A percentile compares a stretch with the other conserved stretches of the same genome.
These are phyloP conservation scores for Karstenula rhodostoma DNA, from an alignment of 2,329 filamentous ascomycete genomes.

Conservation along the genomic window DNA sequence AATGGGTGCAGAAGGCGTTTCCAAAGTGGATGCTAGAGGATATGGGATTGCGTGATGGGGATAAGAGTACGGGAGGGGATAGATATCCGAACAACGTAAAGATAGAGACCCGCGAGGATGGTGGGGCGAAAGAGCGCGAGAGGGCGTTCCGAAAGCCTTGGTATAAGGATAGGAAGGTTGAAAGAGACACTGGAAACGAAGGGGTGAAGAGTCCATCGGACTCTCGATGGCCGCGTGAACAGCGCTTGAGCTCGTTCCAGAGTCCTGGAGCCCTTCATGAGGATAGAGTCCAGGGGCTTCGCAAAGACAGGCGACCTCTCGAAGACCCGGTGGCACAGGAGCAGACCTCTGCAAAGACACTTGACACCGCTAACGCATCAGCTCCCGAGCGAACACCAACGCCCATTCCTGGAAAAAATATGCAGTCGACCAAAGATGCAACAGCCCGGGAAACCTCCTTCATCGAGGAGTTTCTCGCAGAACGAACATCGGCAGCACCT, in stretches of 20 bases:
- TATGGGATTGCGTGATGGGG: conserved; percentile 22
- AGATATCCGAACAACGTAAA: conserved; percentile 28
- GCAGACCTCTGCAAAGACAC: not conserved
- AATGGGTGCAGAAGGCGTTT: conserved; percentile 39
- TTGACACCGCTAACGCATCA: not conserved
- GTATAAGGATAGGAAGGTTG: conserved; percentile 25
- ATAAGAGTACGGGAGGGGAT: conserved; percentile 2
- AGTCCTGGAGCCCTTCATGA: not conserved
- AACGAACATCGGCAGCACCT: conserved; percentile 12
- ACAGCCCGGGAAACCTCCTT: conserved; percentile 28
- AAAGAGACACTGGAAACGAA: conserved; percentile 23
- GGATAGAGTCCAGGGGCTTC: not conserved
- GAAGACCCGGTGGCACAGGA: not conserved
- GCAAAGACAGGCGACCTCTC: not conserved
- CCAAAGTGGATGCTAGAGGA: conserved; percentile 45
- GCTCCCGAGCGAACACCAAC: not conserved
- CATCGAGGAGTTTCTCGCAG: conserved; percentile 35
- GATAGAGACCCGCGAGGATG: conserved; percentile 4
- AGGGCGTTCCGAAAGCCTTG: conserved; percentile 26
- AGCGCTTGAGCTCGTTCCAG: not conserved
- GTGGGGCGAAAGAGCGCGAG: conserved; percentile 13
- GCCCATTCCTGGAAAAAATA: not conserved
- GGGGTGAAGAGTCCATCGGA: conserved; percentile 45
- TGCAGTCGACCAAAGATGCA: conserved; percentile 14
- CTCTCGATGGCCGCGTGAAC: conserved; percentile 31